Evolutionary conservation across 257 asterid species (phyloP), one percentile per base, ranked within the genome.

Genomic region (Solanum infundibuliforme): DNA sequence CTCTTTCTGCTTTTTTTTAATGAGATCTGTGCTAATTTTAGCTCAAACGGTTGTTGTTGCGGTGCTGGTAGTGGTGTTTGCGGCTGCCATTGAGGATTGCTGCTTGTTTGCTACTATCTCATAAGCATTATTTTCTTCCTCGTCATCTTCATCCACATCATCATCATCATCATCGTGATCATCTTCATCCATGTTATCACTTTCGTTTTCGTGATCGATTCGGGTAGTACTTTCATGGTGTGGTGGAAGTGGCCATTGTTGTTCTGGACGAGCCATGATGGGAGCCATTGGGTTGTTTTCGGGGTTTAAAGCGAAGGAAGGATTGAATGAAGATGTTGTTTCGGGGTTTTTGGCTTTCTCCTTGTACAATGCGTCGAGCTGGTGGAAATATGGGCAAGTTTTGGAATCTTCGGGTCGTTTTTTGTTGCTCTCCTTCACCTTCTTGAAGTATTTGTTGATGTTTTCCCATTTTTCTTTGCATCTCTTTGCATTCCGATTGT

Each of bases 381-480:
- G 94, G 86, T 95, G 93, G 85, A 95, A 97, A 71, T 97, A 97
- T 0, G 99, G 99, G 86, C 99, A 97, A 1, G 99, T 97, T 29
- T 95, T 97, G 18, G 99, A 92, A 82, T 97, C 98, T 41, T 97
- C 95, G 13, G 96, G 95, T 62, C 99, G 86, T 72, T 90, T 97
- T 88, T 94, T 95, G 91, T 89, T 97, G 88, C 98, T 93, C 36
- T 95, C 98, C 58, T 97, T 97, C 66, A 97, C 98, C n/a, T 97
- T 97, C 92, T 97, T 97, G 95, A 90, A 97, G 87, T 97, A 97
- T 46, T 97, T 97, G 91, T 97, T 97, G 87, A 96, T 97, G 86
- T 97, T 97, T 92, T 97, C 99, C 99, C 99, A 97, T 82, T 97
- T 97, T 92, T 97, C 99, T 84, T 97, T 97, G 93, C 99, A 97